Base-by-base conservation (phyloP, 441 rosid genomes). In the Erodium texanum region DNA sequence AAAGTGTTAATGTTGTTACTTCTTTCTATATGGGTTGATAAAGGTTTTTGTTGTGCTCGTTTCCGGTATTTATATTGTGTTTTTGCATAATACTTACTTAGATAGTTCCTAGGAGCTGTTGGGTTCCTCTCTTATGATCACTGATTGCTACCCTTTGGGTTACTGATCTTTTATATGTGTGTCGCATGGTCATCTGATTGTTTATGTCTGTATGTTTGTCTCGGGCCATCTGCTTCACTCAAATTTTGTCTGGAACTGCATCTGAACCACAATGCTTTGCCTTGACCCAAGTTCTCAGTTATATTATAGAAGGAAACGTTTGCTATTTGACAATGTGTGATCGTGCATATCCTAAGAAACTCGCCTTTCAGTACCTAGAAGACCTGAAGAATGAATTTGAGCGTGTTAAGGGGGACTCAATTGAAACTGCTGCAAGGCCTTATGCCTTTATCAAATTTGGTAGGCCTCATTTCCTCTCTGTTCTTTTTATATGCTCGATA, bases 251-350 rank as follows among this genome's bases (percentile, higher is more conserved):
- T n/a, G 72, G 23, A 66, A 36, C 64, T 76, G 64, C 52, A 62
- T 12, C 62, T 58, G 59, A 61, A 45, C 58, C 38, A 61, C 36
- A 7, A 18, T 73, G 80, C 62, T 41, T 41, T 83, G 70, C 90
- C 93, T 89, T 92, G 79, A 92, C 85, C 61, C 67, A 70, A 82
- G 27, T 68, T 75, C 58, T 54, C 78, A 90, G 99, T 78, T 96
- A 96, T 76, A 86, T 93, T 72, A 93, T 96, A 63, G 98, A 96
- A 83, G 98, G 96, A 63, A 92, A 83, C 12, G 96, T 93, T 62
- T 96, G 99, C 82, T 96, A 92, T 82, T 88, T 96, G 85, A 90
- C 99, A 48, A 89, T 90, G 98, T 96, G 99, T 68, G 98, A 93
- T 67, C 97, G 98, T 64, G 79, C 98, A 27, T 92, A 92, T 80